Evolutionary conservation across 768 basidiomycete species (phyloP).

Genomic region (Russula virescens): DNA sequence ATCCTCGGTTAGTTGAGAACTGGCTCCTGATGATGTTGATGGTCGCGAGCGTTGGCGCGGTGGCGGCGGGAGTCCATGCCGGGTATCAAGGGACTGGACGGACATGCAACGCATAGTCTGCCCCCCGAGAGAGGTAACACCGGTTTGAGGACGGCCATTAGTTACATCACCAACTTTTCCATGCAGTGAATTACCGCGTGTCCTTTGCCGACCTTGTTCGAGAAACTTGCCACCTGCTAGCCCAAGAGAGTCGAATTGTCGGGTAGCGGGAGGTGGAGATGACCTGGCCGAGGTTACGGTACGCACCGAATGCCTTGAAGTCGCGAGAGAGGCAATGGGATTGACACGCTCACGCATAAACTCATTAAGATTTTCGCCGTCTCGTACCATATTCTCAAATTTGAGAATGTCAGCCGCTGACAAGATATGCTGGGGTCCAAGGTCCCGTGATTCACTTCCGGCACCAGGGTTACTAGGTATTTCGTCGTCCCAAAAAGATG

Average conservation of each 20-base stretch:
- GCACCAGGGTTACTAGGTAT: slow-evolving; percentile 36
- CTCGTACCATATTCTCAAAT: slow-evolving; percentile 47
- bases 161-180: neutral
- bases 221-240: neutral
- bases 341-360: slow-evolving; percentile 12
- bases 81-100: slow-evolving; percentile 32
- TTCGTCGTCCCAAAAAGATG: slow-evolving; percentile 48
- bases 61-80: slow-evolving; percentile 44
- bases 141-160: slow-evolving; percentile 6
- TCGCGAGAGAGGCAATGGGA: slow-evolving; percentile 16
- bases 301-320: slow-evolving; percentile 3
- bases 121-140: neutral
- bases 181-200: slow-evolving; percentile 8
- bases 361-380: slow-evolving; percentile 26
- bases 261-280: slow-evolving; percentile 8
- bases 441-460: slow-evolving; percentile 37
- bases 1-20: slow-evolving; percentile 13
- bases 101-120: slow-evolving; percentile 3
- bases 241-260: slow-evolving; percentile 1
- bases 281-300: neutral
- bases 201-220: neutral
- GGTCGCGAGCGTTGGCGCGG: slow-evolving; percentile 36
- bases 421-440: slow-evolving; percentile 60
- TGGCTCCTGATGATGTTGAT: slow-evolving; percentile 17
- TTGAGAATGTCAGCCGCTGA: slow-evolving; percentile 59